Conservation (phyloP, 805 yeast species). For the Tetrapisispora phaffii region DNA sequence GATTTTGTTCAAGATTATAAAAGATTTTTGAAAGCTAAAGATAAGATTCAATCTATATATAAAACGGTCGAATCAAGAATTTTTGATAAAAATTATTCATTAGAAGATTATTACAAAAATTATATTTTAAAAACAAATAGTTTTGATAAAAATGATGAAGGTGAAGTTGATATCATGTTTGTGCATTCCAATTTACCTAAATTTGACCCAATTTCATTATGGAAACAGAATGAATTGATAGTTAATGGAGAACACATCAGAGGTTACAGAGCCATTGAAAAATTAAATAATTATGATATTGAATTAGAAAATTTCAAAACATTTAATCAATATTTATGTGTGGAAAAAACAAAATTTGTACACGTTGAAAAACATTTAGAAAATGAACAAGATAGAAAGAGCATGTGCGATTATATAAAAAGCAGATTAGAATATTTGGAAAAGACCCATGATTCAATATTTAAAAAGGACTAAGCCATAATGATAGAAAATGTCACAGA, state of each 20-base stretch:
- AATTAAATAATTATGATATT: conserved; percentile 18
- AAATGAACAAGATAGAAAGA: conserved; percentile 7
- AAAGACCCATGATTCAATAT: conserved; percentile 17
- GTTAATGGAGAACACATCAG: conserved; percentile 20
- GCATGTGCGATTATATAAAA: conserved; percentile 21
- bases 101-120: conserved; percentile 14
- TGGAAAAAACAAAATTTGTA: conserved; percentile 11
- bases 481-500: not conserved
- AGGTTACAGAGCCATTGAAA: conserved; percentile 14
- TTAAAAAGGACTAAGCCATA: not conserved
- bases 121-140: conserved; percentile 8
- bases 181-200: conserved; percentile 35
- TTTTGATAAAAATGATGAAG: conserved; percentile 5
- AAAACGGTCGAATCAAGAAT: conserved; percentile 3
- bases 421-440: conserved; percentile 15
- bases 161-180: conserved; percentile 21
- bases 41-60: conserved; percentile 10
- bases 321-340: conserved; percentile 18
- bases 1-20: conserved; percentile 54
- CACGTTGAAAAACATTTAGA: conserved; percentile 13
- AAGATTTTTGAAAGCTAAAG: conserved; percentile 13
- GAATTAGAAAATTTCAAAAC: conserved; percentile 22
- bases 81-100: conserved; percentile 13
- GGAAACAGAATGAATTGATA: conserved; percentile 15
- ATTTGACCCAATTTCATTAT: conserved; percentile 29